Evolutionary conservation across 75 land plant genomes (phyloP).

Genomic region (Pinus taeda): DNA sequence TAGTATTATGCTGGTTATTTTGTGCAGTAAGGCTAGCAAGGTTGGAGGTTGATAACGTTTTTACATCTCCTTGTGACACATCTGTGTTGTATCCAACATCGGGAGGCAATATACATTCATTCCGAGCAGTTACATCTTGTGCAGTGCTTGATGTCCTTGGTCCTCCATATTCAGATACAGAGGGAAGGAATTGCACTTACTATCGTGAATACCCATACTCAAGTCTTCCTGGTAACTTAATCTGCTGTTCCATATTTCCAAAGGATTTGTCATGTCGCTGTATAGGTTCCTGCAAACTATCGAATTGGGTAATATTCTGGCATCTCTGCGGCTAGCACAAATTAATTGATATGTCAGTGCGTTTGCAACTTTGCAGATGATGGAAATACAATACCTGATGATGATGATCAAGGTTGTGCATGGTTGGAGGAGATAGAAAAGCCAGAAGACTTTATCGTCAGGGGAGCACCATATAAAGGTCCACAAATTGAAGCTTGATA

Average conservation of each 20-base stretch:
- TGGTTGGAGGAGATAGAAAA: constrained; percentile 48
- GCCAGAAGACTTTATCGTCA: constrained; percentile 34
- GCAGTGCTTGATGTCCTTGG: constrained; percentile 87
- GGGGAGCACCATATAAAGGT: constrained; percentile 37
- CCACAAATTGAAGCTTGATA: constrained; percentile 26
- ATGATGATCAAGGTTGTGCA: constrained; percentile 19
- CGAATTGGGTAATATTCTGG: not conserved
- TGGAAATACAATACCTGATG: constrained; percentile 18
- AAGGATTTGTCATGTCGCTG: not conserved
- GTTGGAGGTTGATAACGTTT: constrained; percentile 48
- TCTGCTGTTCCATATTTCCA: not conserved
- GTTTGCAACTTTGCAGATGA: constrained; percentile 19
- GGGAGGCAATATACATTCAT: constrained; percentile 90
- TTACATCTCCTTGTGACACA: constrained; percentile 65
- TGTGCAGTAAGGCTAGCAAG: constrained; percentile 59
- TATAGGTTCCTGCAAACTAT: not conserved
- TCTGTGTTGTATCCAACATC: constrained; percentile 70
- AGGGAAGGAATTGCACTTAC: constrained; percentile 81
- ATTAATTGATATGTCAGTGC: not conserved
- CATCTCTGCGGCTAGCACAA: not conserved
- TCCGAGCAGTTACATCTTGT: constrained; percentile 82
- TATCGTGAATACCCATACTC: constrained; percentile 47
- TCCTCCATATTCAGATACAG: constrained; percentile 81
- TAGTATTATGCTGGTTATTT: not conserved
- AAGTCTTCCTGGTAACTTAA: constrained; percentile 37